Evolutionary conservation across 306 rosid genomes (phyloP).

Genomic region (Begonia loranthoides): DNA sequence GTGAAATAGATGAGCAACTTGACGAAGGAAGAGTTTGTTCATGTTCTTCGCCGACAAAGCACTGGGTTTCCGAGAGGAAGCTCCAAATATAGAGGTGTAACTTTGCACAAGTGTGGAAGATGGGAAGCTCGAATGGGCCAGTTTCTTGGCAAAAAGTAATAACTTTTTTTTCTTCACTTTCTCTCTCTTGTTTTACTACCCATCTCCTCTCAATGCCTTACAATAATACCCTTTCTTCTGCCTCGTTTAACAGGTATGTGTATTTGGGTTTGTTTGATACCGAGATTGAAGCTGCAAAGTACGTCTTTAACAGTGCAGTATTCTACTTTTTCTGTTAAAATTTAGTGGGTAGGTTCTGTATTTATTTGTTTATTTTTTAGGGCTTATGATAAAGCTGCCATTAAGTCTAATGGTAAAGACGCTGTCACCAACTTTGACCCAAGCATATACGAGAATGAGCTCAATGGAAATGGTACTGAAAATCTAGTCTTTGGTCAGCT

Average conservation of each 20-base stretch:
- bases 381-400: slow-evolving; percentile 99
- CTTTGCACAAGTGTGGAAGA: slow-evolving; percentile 98
- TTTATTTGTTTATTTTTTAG: slow-evolving; percentile 18
- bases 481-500: not conserved
- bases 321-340: too few species aligned
- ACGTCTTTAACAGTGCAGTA: not conserved
- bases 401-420: slow-evolving; percentile 92
- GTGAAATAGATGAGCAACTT: slow-evolving; percentile 66
- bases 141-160: slow-evolving; percentile 91
- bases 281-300: slow-evolving; percentile 97
- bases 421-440: slow-evolving; percentile 98
- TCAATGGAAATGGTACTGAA: slow-evolving; percentile 45
- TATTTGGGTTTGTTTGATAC: slow-evolving; percentile 92
- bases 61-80: slow-evolving; percentile 98
- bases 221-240: slow-evolving; percentile 6
- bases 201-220: not conserved
- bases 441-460: slow-evolving; percentile 72
- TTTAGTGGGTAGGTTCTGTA: not conserved
- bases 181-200: not conserved
- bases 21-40: slow-evolving; percentile 96
- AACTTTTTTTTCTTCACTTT: not conserved
- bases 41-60: slow-evolving; percentile 98
- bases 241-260: slow-evolving; percentile 51
- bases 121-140: slow-evolving; percentile 99
- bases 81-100: slow-evolving; percentile 98